A percentile compares a stretch with the other conserved stretches of the same genome.
These are phyloP conservation scores for Ophioceras dolichostomum DNA, from an alignment of 2,329 filamentous ascomycete species.

Conservation along the genomic window DNA sequence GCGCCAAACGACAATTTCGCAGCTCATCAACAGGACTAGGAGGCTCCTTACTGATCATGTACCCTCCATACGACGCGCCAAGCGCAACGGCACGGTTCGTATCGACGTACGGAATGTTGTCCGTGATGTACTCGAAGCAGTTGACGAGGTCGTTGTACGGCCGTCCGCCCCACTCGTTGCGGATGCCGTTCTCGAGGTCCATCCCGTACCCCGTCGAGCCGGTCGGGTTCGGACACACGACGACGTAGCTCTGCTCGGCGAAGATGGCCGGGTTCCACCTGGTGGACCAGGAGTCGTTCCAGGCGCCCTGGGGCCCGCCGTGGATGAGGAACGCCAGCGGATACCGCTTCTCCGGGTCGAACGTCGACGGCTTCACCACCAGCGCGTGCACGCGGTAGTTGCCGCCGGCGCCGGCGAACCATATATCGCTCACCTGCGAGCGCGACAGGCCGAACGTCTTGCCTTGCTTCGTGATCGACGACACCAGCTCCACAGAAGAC, in stretches of 20 bases:
- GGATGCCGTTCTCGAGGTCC: conserved; percentile 63
- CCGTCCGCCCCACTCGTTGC: conserved; percentile 69
- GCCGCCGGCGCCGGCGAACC: conserved; percentile 52
- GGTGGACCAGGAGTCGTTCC: conserved; percentile 65
- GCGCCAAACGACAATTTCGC: no score
- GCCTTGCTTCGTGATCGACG: conserved; percentile 54
- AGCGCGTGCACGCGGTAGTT: conserved; percentile 58
- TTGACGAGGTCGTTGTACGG: conserved; percentile 76
- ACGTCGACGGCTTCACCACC: conserved; percentile 54
- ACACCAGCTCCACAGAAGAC: conserved; percentile 30
- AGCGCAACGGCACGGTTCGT: conserved; percentile 57
- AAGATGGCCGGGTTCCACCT: conserved; percentile 81
- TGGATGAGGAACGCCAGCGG: conserved; percentile 72
- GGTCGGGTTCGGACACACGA: conserved; percentile 71
- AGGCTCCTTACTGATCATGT: conserved; percentile 51
- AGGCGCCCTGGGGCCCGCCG: conserved; percentile 69
- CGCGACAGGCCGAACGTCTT: conserved; percentile 53
- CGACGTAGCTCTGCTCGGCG: conserved; percentile 78
- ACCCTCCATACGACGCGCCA: conserved; percentile 65
- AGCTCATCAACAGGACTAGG: background rate
- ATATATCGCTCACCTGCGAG: conserved; percentile 54
- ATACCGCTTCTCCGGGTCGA: conserved; percentile 60
- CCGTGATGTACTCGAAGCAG: conserved; percentile 61
- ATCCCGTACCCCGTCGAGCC: conserved; percentile 77
- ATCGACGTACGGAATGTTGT: conserved; percentile 56